These are phyloP conservation scores for Irpex sp. DNA, from an alignment of 1,284 basidiomycete genomes.

Conservation along the genomic window DNA sequence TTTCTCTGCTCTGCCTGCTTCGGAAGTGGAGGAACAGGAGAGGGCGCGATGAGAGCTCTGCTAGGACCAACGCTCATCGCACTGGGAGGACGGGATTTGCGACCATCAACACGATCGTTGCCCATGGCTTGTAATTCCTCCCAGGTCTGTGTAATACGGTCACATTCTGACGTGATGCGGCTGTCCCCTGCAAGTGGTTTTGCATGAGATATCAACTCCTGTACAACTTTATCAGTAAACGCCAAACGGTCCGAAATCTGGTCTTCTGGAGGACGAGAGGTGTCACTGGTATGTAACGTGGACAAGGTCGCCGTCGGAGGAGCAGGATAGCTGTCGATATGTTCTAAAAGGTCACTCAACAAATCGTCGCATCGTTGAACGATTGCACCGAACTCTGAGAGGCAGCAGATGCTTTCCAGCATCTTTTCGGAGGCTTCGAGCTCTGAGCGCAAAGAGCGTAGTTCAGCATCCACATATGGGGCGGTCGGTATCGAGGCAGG, in stretches of 20 bases:
- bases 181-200: slow-evolving; percentile 44
- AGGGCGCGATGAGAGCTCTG: slow-evolving; percentile 36
- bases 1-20: slow-evolving; percentile 10
- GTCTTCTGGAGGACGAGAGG: slow-evolving; percentile 47
- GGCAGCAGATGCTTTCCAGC: slow-evolving; percentile 44
- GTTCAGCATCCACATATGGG: slow-evolving; percentile 43
- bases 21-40: slow-evolving; percentile 18
- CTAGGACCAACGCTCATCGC: slow-evolving; percentile 51
- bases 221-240: slow-evolving; percentile 52
- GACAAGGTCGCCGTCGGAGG: slow-evolving; percentile 46
- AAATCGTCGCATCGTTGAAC: slow-evolving; percentile 61
- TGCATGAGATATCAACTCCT: slow-evolving; percentile 38
- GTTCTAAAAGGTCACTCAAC: slow-evolving; percentile 75
- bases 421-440: slow-evolving; percentile 44
- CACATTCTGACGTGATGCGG: slow-evolving; percentile 52
- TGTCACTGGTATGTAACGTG: slow-evolving; percentile 40
- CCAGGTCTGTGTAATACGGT: slow-evolving; percentile 71
- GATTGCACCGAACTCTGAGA: slow-evolving; percentile 45
- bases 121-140: slow-evolving; percentile 74
- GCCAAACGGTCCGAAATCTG: slow-evolving; percentile 56
- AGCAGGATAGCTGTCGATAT: slow-evolving; percentile 71
- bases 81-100: slow-evolving; percentile 60
- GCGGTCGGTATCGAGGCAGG: slow-evolving; percentile 36
- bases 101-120: slow-evolving; percentile 53
- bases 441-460: slow-evolving; percentile 56